Base-by-base conservation (phyloP, 192 early-diverging fungal genomes). In the Backusella tuberculispora region DNA sequence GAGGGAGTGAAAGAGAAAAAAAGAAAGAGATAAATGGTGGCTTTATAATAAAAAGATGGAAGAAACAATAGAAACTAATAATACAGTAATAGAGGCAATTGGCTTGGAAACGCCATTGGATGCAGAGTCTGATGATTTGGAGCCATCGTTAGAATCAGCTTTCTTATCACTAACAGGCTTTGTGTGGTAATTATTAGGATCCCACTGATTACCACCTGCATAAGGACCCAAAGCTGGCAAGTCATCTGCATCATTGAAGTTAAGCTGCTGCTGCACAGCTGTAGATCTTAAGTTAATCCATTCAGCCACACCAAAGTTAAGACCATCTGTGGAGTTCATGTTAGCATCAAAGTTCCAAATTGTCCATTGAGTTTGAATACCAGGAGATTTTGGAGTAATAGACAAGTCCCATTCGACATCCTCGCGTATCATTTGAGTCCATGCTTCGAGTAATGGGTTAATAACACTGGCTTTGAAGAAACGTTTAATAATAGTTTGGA, bases 381-480 rank as follows among this genome's bases (percentile, higher is more conserved):
- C 77, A 60, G 72, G 72, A 45, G 77, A 73, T 21, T 64, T 66
- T 26, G 75, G 47, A 7, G 77, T 63, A 34, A 71, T 69, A 26
- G 15, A 37, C 24, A 75, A 71, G 41, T 85, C 84, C 79, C 79
- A 83, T 13, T 70, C 74, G 29, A 83, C 74, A 41, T 85, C 84
- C 5, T 77, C 78, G 37, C 72, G 34, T 34, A 85, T 74, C 82
- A 85, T 81, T 4, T 67, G 48, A 48, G 50, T 69, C 72, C 80
- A 80, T 4, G 69, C 80, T 38, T 83, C 74, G 6, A 85, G 24
- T 13, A 80, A 73, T 26, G 84, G 82, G 6, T 60, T 44, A 15
- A 85, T 56, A 9, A 81, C 68, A 0, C 50, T 50, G 24, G 82
- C 80, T 68, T 85, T 85, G 69, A 83, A 85, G 40, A 83, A 74